Evolutionary conservation across 148 eudicot genomes (phyloP), one percentile per base, ranked within the genome.

Genomic region (Vaccinium darrowii): DNA sequence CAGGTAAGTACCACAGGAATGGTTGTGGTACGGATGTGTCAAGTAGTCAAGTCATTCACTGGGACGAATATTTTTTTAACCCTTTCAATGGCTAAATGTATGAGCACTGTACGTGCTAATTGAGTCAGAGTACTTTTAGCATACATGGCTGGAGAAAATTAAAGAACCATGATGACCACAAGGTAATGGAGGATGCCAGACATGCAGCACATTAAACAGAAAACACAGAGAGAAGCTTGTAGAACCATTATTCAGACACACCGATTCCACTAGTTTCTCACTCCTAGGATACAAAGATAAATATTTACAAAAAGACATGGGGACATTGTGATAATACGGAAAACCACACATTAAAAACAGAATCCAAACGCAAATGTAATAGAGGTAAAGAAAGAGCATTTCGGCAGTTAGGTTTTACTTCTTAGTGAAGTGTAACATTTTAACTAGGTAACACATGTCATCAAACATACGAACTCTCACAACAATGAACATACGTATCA

Each of bases 221-320:
- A 5, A 72, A 72, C 21, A 36, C 50, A 36, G 2, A 36, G 21
- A 36, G 36, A 6, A 72, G 7, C 52, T 11, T 19, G 30, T 2
- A n/a, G 27, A 76, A 47, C 1, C 4, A 4, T 8, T 43, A 75
- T 75, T 75, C 25, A 75, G 53, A 19, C 78, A 15, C 76, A 75
- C 25, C 43, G 21, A 75, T 18, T 75, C 78, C 79, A 76, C 79
- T 76, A 8, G 23, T 75, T 75, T 23, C 78, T 36, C 78, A 43
- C n/a, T 15, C 10, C 49, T 43, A 36, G 23, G 25, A 43, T 7
- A 8, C 78, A 75, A 11, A 75, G 3, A 47, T 10, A 49, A 49
- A 19, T 14, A 23, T 49, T 10, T 4, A 50, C 47, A n/a, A 76
- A 49, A 49, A 76, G 30, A n/a, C 57, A 47, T 47, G 52, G 78